Evolutionary conservation across 2,329 filamentous ascomycete genomes (phyloP).

Genomic region (Hypoxylon sp.): DNA sequence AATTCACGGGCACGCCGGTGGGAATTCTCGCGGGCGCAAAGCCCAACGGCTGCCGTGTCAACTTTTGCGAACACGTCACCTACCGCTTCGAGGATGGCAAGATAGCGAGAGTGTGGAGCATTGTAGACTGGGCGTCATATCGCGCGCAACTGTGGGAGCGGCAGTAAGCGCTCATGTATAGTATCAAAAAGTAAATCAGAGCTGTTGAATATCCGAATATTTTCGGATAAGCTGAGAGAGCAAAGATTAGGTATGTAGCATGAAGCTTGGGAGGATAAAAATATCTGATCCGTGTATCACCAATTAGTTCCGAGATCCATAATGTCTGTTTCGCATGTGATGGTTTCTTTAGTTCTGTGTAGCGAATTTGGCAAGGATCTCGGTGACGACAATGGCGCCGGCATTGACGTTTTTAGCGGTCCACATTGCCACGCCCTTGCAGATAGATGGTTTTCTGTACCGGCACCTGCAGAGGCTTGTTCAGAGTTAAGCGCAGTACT

Average conservation of each 20-base stretch:
- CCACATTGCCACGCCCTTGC: slow-evolving; percentile 24
- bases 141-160: slow-evolving; percentile 40
- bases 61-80: slow-evolving; percentile 56
- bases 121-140: slow-evolving; percentile 54
- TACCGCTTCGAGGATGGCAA: slow-evolving; percentile 55
- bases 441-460: not conserved
- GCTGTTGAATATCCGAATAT: not conserved
- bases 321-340: slow-evolving; percentile 45
- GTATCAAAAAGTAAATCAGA: not conserved
- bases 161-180: not conserved
- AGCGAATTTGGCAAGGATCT: slow-evolving; percentile 16
- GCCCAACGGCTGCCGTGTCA: slow-evolving; percentile 52
- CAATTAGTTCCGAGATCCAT: slow-evolving; percentile 38
- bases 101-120: slow-evolving; percentile 55
- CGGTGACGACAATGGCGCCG: slow-evolving; percentile 38
- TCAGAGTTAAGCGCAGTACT: not conserved
- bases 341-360: slow-evolving; percentile 10
- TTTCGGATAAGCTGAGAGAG: not conserved
- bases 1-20: slow-evolving; percentile 53
- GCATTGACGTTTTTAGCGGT: slow-evolving; percentile 29
- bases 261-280: slow-evolving; percentile 39
- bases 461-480: not conserved
- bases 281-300: slow-evolving; percentile 36
- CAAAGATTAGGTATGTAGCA: slow-evolving; percentile 4
- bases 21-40: slow-evolving; percentile 49